Evolutionary conservation across 2,329 filamentous ascomycete species (phyloP), one percentile per base, ranked within the genome.

Genomic region (Xylaria multiplex): DNA sequence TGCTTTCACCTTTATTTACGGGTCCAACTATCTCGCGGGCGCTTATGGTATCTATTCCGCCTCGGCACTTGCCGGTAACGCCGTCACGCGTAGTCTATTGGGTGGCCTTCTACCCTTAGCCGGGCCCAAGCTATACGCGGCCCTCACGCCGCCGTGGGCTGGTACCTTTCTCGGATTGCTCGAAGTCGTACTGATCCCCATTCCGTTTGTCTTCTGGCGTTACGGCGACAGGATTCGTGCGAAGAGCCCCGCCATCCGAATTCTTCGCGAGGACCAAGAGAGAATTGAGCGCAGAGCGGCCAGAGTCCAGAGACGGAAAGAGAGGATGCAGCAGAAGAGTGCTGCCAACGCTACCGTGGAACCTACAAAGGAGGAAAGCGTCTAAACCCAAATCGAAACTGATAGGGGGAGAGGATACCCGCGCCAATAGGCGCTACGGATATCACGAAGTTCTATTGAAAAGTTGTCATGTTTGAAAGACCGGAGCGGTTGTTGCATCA

Each of bases 1-100:
- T 73, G 89, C 87, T 8, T 84, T 89, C 2, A 88, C 92, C 43
- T 96, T 96, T 80, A 94, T 96, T 74, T 96, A 96, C 74, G 87
- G 90, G 0, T 87, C 85, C 6, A 96, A 93, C 73, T 97, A 96
- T 76, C 81, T 97, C 3, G 91, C 92, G 0, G 86, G 90, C 54
- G 88, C 89, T 6, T 96, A 96, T 71, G 90, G 90, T 3, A 91
- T 96, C 71, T 96, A 93, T 75, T 89, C 93, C 1, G 93, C 93
- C 0, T 92, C 88, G 2, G 93, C 93, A 0, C 82, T 96, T 40
- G 92, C 93, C 0, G 91, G 92, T 0, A 96, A 96, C 71, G 87
- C 91, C 0, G 90, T 96, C 2, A 83, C 93, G 16, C 83, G 93
- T 40, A 90, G 87, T 63, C 76, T 91, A 6, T 83, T 94, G 61